phyloP scores from a whole-genome alignment of 2,329 filamentous ascomycete species.

The Byssoonygena ceratinophila region DNA sequence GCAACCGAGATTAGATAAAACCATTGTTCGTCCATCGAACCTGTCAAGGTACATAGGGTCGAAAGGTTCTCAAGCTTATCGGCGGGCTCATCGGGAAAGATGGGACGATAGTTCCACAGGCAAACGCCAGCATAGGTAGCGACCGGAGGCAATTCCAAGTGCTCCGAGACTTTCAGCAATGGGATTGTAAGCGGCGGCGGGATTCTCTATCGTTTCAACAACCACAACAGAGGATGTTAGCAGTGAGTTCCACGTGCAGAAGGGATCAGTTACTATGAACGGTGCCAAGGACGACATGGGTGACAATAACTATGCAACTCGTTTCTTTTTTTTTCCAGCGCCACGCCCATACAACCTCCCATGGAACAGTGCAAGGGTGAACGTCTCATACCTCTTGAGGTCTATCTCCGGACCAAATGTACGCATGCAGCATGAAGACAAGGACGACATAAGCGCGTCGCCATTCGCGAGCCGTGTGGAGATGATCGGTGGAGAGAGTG shows the following conservation, averaged over 20 bases:
- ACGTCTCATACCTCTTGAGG: constrained; percentile 50
- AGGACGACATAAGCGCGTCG: constrained; percentile 72
- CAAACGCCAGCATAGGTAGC: constrained; percentile 87
- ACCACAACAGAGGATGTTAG: constrained; percentile 4
- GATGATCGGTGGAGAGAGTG: constrained; percentile 67
- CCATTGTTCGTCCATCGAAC: constrained; percentile 93
- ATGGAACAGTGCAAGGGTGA: not conserved
- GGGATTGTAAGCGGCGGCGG: constrained; percentile 76
- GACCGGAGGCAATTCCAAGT: constrained; percentile 78
- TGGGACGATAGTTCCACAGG: constrained; percentile 92
- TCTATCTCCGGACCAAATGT: constrained; percentile 77
- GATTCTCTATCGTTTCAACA: constrained; percentile 42
- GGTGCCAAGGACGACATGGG: constrained; percentile 8
- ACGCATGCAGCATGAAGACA: constrained; percentile 69
- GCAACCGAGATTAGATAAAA: constrained; percentile 94
- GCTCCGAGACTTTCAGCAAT: constrained; percentile 62
- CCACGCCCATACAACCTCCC: not conserved
- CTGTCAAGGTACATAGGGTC: constrained; percentile 82
- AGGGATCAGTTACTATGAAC: not conserved
- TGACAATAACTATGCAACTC: not conserved
- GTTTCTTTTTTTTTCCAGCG: not conserved
- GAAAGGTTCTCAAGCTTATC: constrained; percentile 80
- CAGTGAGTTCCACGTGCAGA: not conserved
- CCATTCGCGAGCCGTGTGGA: constrained; percentile 83
- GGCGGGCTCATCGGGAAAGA: constrained; percentile 72